Base-by-base conservation (phyloP, 805 yeast genomes). In the Starmerella davenportii region DNA sequence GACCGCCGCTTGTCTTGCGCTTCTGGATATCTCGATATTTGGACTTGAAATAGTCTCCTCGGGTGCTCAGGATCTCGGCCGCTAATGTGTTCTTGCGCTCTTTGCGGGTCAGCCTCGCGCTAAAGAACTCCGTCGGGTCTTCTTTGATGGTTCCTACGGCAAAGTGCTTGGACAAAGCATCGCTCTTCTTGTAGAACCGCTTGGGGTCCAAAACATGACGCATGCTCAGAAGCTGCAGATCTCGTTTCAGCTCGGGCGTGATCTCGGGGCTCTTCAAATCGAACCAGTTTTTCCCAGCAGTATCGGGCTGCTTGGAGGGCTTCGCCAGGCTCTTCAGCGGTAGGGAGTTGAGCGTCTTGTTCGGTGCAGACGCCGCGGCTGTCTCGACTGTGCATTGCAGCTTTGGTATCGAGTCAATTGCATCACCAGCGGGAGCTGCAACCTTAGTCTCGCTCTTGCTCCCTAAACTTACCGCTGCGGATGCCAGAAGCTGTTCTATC, bases 141-240 rank as follows among this genome's bases (percentile, higher is more conserved):
- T 79, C 90, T 20, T 85, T 59, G 28, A 90, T 70, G 0, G 95
- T 84, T 14, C 98, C 98, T 49, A 79, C 70, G 42, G 87, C 90
- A 56, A 90, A 84, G 47, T 66, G 72, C 51, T 79, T 80, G 34
- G 93, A 87, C 5, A 68, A 65, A 36, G 65, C 67, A 24, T 50
- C 50, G 42, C 78, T 90, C 56, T 80, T 81, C 59, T 80, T 82
- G 60, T 90, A 90, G 59, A 82, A 94, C 50, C 95, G 70, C 60
- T 90, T 90, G 5, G 95, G 96, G 55, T 90, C 96, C 44, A 90
- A 65, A 8, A 84, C 94, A 40, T 79, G 77, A 59, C 98, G 73
- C 62, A 87, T 80, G 52, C 81, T 76, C 43, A 90, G 64, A 14
- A 90, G 60, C 51, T 73, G 63, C 49, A 90, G 55, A 55, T 90